Base-by-base conservation (phyloP, 495 filamentous ascomycete species). In the Talaromyces ruber region DNA sequence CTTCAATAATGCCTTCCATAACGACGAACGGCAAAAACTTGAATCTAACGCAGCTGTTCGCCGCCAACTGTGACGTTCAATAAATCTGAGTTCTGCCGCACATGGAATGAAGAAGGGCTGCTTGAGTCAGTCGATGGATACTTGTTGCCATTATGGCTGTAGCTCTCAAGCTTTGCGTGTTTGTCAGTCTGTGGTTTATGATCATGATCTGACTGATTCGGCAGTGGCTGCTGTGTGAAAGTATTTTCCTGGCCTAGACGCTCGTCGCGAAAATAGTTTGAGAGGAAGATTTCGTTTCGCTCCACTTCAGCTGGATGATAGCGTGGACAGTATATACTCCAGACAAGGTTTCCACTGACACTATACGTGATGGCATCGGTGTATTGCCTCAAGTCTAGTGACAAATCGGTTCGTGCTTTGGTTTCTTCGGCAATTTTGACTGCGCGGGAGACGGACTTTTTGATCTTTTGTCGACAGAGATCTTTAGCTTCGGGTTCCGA, bases 291-390 rank as follows among this genome's bases (percentile, higher is more conserved):
- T 5, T 54, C 11, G 24, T 54, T 54, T 28, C 51, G n/a, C 24
- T 54, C 51, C 51, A 54, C 51, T 54, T 54, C 21, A 9, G 26
- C 9, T 54, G 51, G 21, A 29, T 54, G 51, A 54, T 54, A 54
- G 2, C 51, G 51, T 26, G 51, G 51, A 26, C 51, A 54, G 22
- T 54, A 54, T 14, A 54, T 54, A 28, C 51, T 54, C 51, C 51
- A 54, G 51, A 54, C 51, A 6, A 54, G 51, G n/a, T 54, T 54
- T 6, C 51, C 51, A 54, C 51, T 54, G 16, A 54, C 51, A 54
- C 51, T 54, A 26, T 54, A 54, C 12, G 51, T 54, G 21, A 54
- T 54, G 6, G 51, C 51, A 28, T 54, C 51, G 18, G 51, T 54
- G 24, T 54, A 54, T 54, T 54, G 22, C 6, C 51, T 22, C 22